Percentiles rank a stretch among this genome's conserved stretches.
Evolutionary conservation across 305 asterid genomes (phyloP).

Genomic region (Fraxinus angustifolia): DNA sequence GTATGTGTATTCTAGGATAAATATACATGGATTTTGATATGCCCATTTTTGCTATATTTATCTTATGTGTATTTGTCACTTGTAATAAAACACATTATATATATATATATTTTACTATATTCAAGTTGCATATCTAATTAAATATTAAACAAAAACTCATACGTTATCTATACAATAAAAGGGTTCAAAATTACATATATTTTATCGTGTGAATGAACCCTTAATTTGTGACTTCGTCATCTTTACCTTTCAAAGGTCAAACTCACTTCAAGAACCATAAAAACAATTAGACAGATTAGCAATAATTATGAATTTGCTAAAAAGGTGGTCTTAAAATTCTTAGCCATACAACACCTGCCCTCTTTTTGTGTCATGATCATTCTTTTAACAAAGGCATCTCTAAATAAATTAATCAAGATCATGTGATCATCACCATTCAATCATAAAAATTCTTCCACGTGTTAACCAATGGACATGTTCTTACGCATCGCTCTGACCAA

Average conservation of each 20-base stretch:
- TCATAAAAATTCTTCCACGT: conserved; percentile 30
- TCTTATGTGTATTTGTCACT: background rate
- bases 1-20: background rate
- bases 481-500: conserved; percentile 29
- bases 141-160: background rate
- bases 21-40: background rate
- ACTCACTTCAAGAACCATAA: conserved; percentile 14
- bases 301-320: background rate
- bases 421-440: conserved; percentile 36
- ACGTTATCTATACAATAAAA: background rate
- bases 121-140: background rate
- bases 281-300: conserved; percentile 21
- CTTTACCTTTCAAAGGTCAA: conserved; percentile 11
- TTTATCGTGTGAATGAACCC: conserved; percentile 6
- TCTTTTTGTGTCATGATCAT: conserved; percentile 24
- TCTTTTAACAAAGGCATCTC: conserved; percentile 19
- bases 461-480: conserved; percentile 29
- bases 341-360: conserved; percentile 44
- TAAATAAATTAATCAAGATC: conserved; percentile 22
- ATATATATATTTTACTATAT: background rate
- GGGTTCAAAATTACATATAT: background rate
- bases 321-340: background rate
- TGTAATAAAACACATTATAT: background rate
- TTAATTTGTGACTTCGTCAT: conserved; percentile 5
- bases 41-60: background rate